These are phyloP conservation scores for Pyrenophora graminea DNA, from an alignment of 2,329 filamentous ascomycete genomes.

Conservation along the genomic window DNA sequence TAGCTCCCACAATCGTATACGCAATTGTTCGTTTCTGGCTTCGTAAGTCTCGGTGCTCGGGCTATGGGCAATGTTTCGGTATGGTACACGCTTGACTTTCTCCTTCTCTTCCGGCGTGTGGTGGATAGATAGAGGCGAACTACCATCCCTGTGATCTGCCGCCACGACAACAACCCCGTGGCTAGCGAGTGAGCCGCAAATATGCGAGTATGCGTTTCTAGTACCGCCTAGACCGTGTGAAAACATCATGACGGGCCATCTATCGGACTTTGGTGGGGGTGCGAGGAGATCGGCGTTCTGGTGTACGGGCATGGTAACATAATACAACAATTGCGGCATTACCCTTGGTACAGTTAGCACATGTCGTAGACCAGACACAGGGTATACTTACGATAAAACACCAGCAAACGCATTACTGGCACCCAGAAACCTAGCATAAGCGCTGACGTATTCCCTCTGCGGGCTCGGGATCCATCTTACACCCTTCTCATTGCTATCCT, in stretches of 20 bases:
- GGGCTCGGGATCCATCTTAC: slow-evolving; percentile 80
- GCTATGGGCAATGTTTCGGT: slow-evolving; percentile 61
- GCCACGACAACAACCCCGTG: slow-evolving; percentile 81
- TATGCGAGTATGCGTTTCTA: slow-evolving; percentile 82
- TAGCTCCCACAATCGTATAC: slow-evolving; percentile 78
- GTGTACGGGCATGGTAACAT: slow-evolving; percentile 71
- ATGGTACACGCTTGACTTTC: slow-evolving; percentile 49
- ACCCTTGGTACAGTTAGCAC: not conserved
- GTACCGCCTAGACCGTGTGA: slow-evolving; percentile 83
- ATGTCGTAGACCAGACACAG: not conserved
- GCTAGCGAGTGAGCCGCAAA: slow-evolving; percentile 77
- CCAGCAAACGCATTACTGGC: slow-evolving; percentile 57
- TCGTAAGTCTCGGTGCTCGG: slow-evolving; percentile 68
- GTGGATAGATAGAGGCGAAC: slow-evolving; percentile 73
- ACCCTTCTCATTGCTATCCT: slow-evolving; percentile 54
- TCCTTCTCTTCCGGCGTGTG: slow-evolving; percentile 58
- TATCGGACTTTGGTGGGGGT: slow-evolving; percentile 52
- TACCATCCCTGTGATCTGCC: slow-evolving; percentile 82
- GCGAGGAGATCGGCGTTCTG: slow-evolving; percentile 69
- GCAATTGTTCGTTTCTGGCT: slow-evolving; percentile 70
- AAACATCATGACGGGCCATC: slow-evolving; percentile 84
- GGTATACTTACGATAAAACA: slow-evolving; percentile 44
- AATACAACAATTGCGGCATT: slow-evolving; percentile 74
- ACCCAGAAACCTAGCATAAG: slow-evolving; percentile 77
- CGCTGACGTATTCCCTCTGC: slow-evolving; percentile 72